A percentile compares a stretch with the other conserved stretches of the same genome.
These are phyloP conservation scores for Vaccinium vitisidaea DNA, from an alignment of 148 eudicot genomes.

Conservation along the genomic window DNA sequence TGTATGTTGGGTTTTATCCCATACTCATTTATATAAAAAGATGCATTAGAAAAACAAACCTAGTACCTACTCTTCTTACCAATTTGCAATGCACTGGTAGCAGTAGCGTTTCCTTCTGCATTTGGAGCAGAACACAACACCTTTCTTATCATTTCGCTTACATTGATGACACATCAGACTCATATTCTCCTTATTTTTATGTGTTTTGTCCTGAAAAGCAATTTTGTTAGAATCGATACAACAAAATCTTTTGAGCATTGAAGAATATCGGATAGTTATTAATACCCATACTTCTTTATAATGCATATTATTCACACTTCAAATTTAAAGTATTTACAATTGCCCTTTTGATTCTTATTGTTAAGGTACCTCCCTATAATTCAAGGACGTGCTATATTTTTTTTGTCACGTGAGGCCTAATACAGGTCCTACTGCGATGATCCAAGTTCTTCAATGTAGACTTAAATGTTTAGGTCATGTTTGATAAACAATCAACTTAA, in stretches of 20 bases:
- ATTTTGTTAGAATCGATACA: background rate
- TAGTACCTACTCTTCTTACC: conserved; percentile 36
- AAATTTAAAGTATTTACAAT: background rate
- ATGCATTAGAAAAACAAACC: background rate
- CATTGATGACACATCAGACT: conserved; percentile 64
- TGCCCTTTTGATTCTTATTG: no score
- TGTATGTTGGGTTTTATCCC: background rate
- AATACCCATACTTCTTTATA: background rate
- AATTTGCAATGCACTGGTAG: conserved; percentile 48
- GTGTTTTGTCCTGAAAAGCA: conserved; percentile 5
- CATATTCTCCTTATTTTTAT: conserved; percentile 17
- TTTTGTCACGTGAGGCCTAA: no score
- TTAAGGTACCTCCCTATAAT: no score
- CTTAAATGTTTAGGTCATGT: no score
- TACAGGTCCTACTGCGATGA: no score
- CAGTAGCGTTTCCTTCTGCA: conserved; percentile 67
- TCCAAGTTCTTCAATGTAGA: no score
- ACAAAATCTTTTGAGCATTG: background rate
- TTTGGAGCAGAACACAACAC: conserved; percentile 41
- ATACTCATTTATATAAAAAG: background rate
- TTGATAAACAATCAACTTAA: no score
- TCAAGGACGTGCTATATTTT: no score
- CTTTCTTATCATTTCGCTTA: conserved; percentile 23
- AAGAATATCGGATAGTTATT: background rate
- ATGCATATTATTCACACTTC: background rate